Percentiles rank a stretch among this genome's conserved stretches.
Evolutionary conservation across 768 basidiomycete species (phyloP).

Genomic region (Suillus fuscotomentosus): DNA sequence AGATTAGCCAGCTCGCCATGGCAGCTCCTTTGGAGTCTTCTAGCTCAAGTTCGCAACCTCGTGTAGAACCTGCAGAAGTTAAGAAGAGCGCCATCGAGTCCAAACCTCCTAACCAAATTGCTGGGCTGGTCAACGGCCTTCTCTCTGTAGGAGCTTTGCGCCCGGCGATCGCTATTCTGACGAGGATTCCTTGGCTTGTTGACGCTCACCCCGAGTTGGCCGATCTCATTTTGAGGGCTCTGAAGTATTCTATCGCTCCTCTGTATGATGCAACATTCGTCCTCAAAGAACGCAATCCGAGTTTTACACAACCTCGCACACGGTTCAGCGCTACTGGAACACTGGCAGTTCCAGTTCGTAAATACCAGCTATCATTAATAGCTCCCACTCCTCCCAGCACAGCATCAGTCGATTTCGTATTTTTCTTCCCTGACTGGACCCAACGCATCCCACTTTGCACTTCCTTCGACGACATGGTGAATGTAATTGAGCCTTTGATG

Average conservation of each 20-base stretch:
- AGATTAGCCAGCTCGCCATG: constrained; percentile 76
- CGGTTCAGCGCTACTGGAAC: constrained; percentile 63
- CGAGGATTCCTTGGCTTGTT: constrained; percentile 82
- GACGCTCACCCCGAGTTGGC: constrained; percentile 81
- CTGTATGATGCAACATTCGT: constrained; percentile 56
- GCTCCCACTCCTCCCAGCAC: constrained; percentile 84
- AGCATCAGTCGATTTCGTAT: constrained; percentile 71
- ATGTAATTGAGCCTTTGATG: constrained; percentile 78
- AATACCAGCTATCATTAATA: constrained; percentile 66
- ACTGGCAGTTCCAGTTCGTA: constrained; percentile 51
- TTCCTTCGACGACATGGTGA: constrained; percentile 64
- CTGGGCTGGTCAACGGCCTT: constrained; percentile 74
- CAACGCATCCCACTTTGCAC: constrained; percentile 66
- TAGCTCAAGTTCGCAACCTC: constrained; percentile 39
- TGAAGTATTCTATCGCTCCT: constrained; percentile 66
- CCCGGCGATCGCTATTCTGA: constrained; percentile 74
- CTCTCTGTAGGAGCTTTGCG: constrained; percentile 83
- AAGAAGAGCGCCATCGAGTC: constrained; percentile 35
- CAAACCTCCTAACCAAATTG: constrained; percentile 71
- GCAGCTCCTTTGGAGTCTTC: constrained; percentile 75
- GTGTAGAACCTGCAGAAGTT: constrained; percentile 35
- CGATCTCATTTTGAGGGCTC: constrained; percentile 78
- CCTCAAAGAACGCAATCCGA: constrained; percentile 58
- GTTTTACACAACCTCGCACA: constrained; percentile 61
- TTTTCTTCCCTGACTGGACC: constrained; percentile 88